A percentile compares a stretch with the other conserved stretches of the same genome.
Evolutionary conservation across 1,284 basidiomycete genomes (phyloP).

Genomic region (Ceratobasidium sp.): DNA sequence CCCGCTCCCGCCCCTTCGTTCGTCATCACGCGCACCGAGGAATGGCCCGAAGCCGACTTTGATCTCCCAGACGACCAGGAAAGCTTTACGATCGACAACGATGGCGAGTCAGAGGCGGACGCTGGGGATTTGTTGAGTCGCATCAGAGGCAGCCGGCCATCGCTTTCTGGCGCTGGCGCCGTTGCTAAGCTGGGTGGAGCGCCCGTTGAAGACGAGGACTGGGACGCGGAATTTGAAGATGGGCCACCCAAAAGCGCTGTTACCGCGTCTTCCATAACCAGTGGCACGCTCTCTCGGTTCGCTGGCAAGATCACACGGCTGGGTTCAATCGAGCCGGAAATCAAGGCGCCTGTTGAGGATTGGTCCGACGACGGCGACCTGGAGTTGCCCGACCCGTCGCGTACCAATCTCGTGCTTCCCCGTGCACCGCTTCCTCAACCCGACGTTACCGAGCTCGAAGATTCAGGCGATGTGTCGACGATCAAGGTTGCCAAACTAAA

Average conservation of each 20-base stretch:
- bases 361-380: slow-evolving; percentile 52
- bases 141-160: slow-evolving; percentile 21
- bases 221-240: slow-evolving; percentile 78
- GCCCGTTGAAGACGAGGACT: slow-evolving; percentile 62
- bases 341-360: slow-evolving; percentile 45
- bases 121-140: not conserved
- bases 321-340: slow-evolving; percentile 26
- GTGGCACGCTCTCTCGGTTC: slow-evolving; percentile 30
- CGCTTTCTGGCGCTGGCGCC: slow-evolving; percentile 39
- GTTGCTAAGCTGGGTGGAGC: slow-evolving; percentile 38
- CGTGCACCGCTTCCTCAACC: slow-evolving; percentile 60
- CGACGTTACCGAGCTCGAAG: slow-evolving; percentile 65
- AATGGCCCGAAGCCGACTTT: slow-evolving; percentile 77
- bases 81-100: slow-evolving; percentile 69
- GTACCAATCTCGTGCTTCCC: slow-evolving; percentile 48
- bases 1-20: slow-evolving; percentile 35
- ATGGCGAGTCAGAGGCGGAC: slow-evolving; percentile 55
- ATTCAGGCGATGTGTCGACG: slow-evolving; percentile 80
- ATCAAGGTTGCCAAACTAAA: slow-evolving; percentile 72
- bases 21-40: slow-evolving; percentile 61
- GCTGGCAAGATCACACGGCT: slow-evolving; percentile 45
- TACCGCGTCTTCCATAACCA: slow-evolving; percentile 42
- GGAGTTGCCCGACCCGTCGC: slow-evolving; percentile 43
- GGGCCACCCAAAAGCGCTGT: slow-evolving; percentile 41
- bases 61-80: slow-evolving; percentile 77